These are phyloP conservation scores for Russula brevipes DNA, from an alignment of 768 basidiomycete genomes.

Conservation along the genomic window DNA sequence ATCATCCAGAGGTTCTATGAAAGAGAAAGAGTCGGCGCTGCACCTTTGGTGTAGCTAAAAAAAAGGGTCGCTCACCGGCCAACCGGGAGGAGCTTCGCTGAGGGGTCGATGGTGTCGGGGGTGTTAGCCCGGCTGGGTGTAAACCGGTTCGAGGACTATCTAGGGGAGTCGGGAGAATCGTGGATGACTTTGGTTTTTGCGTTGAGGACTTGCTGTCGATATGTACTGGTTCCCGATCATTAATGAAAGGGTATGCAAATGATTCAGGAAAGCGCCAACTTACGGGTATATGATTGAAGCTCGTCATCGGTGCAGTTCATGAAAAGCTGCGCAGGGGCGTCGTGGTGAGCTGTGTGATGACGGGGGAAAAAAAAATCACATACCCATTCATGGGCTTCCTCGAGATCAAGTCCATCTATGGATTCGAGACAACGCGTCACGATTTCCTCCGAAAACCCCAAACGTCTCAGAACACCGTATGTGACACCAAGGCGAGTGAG, in stretches of 20 bases:
- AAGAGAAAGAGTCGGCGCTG: background rate
- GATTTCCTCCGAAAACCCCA: constrained; percentile 66
- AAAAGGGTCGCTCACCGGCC: background rate
- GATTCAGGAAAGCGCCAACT: constrained; percentile 9
- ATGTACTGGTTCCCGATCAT: background rate
- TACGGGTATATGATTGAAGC: constrained; percentile 40
- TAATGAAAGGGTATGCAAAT: background rate
- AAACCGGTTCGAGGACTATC: background rate
- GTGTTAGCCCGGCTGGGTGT: background rate
- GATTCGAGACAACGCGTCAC: constrained; percentile 67
- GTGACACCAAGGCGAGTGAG: constrained; percentile 68
- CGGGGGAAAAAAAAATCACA: constrained; percentile 25
- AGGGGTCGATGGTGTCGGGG: constrained; percentile 1
- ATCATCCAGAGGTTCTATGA: constrained; percentile 21
- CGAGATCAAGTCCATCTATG: constrained; percentile 66
- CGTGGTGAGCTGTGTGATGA: background rate
- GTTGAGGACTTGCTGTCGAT: constrained; percentile 8
- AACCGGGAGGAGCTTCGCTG: constrained; percentile 1
- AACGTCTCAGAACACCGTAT: constrained; percentile 71
- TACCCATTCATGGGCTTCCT: constrained; percentile 91
- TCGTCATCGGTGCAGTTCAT: constrained; percentile 60
- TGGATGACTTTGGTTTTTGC: background rate
- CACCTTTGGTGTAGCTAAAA: too few relatives aligned
- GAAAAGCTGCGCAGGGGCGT: constrained; percentile 47
- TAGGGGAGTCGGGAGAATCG: background rate